phyloP scores from a whole-genome alignment of 208 protist genomes.

The Wallacemonas collosoma region DNA sequence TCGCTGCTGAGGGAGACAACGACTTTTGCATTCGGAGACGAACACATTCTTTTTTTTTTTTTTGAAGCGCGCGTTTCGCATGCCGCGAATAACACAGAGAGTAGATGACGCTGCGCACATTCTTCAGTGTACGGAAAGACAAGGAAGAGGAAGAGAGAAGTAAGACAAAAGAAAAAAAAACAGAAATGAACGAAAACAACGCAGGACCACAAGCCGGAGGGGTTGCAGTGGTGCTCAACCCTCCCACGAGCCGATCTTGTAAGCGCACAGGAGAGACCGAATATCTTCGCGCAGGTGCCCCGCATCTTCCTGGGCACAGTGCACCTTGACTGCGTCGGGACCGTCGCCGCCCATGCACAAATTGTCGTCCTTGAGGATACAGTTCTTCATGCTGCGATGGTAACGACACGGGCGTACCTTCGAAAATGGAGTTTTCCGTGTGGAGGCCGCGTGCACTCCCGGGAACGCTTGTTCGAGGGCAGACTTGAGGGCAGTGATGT shows the following conservation, averaged over 20 bases:
- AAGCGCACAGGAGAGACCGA: background rate
- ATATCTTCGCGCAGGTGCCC: constrained; percentile 8
- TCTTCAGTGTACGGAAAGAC: background rate
- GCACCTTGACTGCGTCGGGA: background rate
- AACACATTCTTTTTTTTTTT: no score
- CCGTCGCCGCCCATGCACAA: no score
- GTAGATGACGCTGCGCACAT: no score
- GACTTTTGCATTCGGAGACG: no score
- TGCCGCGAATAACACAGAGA: no score
- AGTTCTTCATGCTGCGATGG: background rate
- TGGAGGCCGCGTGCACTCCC: background rate
- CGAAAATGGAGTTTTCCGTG: no score
- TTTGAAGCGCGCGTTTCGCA: no score
- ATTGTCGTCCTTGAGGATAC: no score
- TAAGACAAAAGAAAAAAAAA: background rate
- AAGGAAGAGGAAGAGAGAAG: background rate
- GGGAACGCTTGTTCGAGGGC: constrained; percentile 16
- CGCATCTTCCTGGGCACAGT: constrained; percentile 31
- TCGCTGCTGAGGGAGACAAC: no score
- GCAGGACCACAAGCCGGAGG: no score
- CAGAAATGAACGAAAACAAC: constrained; percentile 6
- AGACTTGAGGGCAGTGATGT: constrained; percentile 31
- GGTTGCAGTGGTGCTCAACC: background rate
- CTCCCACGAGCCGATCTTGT: background rate
- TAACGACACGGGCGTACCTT: background rate